These are phyloP conservation scores for Balamuthia mandrillaris DNA, from an alignment of 208 protist genomes.

Conservation along the genomic window DNA sequence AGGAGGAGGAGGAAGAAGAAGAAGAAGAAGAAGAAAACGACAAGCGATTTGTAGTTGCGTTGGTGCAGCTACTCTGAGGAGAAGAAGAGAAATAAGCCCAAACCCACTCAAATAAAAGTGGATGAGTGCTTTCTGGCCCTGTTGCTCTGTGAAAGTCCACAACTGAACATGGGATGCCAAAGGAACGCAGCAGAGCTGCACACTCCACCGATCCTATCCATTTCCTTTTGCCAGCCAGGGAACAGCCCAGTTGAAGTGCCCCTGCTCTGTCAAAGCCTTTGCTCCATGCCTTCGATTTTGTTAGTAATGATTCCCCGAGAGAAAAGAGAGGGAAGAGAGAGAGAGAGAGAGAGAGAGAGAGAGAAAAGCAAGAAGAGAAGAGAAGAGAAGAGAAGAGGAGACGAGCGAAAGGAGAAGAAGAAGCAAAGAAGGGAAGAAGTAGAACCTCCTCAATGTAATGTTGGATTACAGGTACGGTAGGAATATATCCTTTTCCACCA, in stretches of 20 bases:
- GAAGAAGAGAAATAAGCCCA: slow-evolving; percentile 33
- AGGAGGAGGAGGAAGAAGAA: neutral
- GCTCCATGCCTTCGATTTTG: too few relatives aligned
- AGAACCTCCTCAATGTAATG: slow-evolving; percentile 30
- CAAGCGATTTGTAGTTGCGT: neutral
- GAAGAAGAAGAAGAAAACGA: neutral
- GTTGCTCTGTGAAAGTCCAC: slow-evolving; percentile 32
- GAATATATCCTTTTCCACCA: slow-evolving; percentile 12
- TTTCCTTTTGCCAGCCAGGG: neutral
- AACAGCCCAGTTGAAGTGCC: slow-evolving; percentile 13
- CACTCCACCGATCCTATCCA: slow-evolving; percentile 45
- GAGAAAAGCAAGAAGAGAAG: too few relatives aligned
- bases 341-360: too few relatives aligned
- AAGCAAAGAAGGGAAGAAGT: too few relatives aligned
- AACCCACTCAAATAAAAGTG: slow-evolving; percentile 10
- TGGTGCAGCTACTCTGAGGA: neutral
- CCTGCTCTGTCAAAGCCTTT: slow-evolving; percentile 19
- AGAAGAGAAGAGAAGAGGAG: too few relatives aligned
- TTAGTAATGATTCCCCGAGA: too few relatives aligned
- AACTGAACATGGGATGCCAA: slow-evolving; percentile 31
- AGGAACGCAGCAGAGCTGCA: slow-evolving; percentile 31
- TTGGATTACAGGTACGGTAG: slow-evolving; percentile 34
- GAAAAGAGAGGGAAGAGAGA: too few relatives aligned
- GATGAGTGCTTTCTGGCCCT: slow-evolving; percentile 10
- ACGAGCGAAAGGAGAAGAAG: too few relatives aligned